phyloP scores from a whole-genome alignment of 371 early-diverging fungal species.

The Rhizopus microsporus region DNA sequence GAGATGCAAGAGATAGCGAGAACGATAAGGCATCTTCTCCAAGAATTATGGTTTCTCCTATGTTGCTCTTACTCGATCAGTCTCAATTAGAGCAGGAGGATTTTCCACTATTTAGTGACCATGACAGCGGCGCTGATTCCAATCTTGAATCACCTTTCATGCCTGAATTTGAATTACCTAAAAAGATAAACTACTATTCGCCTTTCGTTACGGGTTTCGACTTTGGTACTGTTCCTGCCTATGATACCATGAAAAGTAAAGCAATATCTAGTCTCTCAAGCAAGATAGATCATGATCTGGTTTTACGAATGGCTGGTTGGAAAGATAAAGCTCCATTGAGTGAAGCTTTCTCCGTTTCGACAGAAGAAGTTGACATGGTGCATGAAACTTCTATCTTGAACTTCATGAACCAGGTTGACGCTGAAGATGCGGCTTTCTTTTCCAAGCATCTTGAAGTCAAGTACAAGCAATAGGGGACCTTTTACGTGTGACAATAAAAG shows the following conservation, averaged over 20 bases:
- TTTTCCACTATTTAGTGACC: too few relatives aligned
- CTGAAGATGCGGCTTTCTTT: not conserved
- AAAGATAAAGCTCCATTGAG: not conserved
- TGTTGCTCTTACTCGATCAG: too few relatives aligned
- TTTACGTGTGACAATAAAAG: too few relatives aligned
- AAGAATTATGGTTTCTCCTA: too few relatives aligned
- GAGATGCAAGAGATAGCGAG: too few relatives aligned
- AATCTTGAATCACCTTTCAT: not conserved
- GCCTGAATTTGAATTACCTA: not conserved
- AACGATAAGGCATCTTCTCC: too few relatives aligned
- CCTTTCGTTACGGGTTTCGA: constrained; percentile 28
- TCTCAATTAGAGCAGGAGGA: too few relatives aligned
- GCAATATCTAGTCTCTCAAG: not conserved
- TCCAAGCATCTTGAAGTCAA: not conserved
- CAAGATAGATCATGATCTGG: not conserved
- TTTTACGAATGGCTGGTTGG: not conserved
- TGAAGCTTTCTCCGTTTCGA: not conserved
- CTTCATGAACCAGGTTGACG: constrained; percentile 2
- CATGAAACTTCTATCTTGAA: constrained; percentile 1
- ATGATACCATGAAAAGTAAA: not conserved
- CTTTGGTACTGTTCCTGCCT: constrained; percentile 9
- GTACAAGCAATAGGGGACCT: not conserved
- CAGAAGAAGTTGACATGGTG: not conserved
- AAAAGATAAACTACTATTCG: constrained; percentile 16
- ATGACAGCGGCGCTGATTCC: not conserved